Conservation (phyloP, 2,329 filamentous ascomycete genomes). For the Chaetothyriales sp. region DNA sequence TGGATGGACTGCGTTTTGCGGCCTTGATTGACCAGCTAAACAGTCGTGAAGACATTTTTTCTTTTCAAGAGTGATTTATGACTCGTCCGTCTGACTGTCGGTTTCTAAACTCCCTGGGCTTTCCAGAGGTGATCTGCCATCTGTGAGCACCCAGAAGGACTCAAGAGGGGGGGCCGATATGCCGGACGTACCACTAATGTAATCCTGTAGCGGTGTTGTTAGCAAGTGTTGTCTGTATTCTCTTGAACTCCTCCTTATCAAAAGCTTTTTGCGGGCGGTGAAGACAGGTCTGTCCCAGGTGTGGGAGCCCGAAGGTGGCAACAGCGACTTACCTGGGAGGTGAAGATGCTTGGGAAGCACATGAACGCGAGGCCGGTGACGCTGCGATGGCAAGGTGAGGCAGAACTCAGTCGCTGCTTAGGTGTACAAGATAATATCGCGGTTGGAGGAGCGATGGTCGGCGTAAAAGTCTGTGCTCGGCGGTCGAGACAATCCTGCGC, state of each 20-base stretch:
- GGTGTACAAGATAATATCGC: not conserved
- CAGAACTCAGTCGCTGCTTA: not conserved
- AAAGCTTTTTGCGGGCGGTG: slow-evolving; percentile 11
- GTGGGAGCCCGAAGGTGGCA: slow-evolving; percentile 4
- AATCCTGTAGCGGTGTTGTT: slow-evolving; percentile 35
- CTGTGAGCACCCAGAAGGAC: slow-evolving; percentile 13
- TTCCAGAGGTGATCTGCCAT: slow-evolving; percentile 50
- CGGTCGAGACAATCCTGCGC: not conserved
- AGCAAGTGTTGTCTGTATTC: slow-evolving; percentile 19
- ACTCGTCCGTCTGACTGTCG: slow-evolving; percentile 6
- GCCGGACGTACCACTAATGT: slow-evolving; percentile 43
- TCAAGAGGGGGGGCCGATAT: slow-evolving; percentile 2
- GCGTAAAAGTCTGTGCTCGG: not conserved
- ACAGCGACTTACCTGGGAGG: slow-evolving; percentile 55
- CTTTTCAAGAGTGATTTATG: slow-evolving; percentile 22
- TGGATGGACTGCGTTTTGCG: slow-evolving; percentile 30
- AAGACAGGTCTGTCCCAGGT: slow-evolving; percentile 8
- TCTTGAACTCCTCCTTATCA: slow-evolving; percentile 1
- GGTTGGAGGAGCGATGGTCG: not conserved
- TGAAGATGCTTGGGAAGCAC: slow-evolving; percentile 68
- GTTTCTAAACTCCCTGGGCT: slow-evolving; percentile 47
- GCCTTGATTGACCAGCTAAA: slow-evolving; percentile 37
- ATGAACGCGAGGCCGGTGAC: slow-evolving; percentile 30
- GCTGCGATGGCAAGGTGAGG: not conserved
- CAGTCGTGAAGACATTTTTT: slow-evolving; percentile 40